A percentile compares a stretch with the other conserved stretches of the same genome.
phyloP scores from a whole-genome alignment of 2,329 filamentous ascomycete species.

The Cadophora sp. region DNA sequence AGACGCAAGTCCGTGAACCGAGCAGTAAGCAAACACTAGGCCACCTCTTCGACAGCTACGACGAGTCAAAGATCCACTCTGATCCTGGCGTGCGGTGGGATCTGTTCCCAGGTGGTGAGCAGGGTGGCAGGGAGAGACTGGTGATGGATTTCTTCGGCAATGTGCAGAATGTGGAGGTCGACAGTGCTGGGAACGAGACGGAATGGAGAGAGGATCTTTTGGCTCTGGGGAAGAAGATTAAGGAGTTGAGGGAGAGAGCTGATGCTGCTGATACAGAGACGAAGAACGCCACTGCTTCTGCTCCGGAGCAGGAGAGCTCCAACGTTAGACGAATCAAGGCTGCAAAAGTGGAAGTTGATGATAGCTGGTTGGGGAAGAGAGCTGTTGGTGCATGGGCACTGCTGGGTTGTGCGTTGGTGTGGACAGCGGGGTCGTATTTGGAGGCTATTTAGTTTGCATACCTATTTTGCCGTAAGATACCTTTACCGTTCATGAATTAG shows the following conservation, averaged over 20 bases:
- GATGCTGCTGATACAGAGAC: constrained; percentile 42
- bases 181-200: constrained; percentile 55
- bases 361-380: constrained; percentile 73
- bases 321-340: constrained; percentile 51
- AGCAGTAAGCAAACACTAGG: constrained; percentile 89
- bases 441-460: constrained; percentile 33
- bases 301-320: constrained; percentile 27
- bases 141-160: constrained; percentile 99
- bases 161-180: constrained; percentile 94
- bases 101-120: constrained; percentile 85
- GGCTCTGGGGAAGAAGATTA: constrained; percentile 74
- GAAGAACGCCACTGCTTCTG: constrained; percentile 38
- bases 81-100: constrained; percentile 93
- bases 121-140: constrained; percentile 76
- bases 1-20: constrained; percentile 85
- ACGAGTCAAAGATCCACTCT: constrained; percentile 92
- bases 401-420: constrained; percentile 65
- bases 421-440: constrained; percentile 63
- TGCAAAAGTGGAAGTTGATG: constrained; percentile 68
- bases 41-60: constrained; percentile 95
- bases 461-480: background rate
- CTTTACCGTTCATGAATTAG: background rate
- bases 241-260: constrained; percentile 52
- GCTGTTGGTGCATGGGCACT: constrained; percentile 66
- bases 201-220: constrained; percentile 76